phyloP scores from a whole-genome alignment of 441 rosid species.

The Rhodomyrtus psidioides region DNA sequence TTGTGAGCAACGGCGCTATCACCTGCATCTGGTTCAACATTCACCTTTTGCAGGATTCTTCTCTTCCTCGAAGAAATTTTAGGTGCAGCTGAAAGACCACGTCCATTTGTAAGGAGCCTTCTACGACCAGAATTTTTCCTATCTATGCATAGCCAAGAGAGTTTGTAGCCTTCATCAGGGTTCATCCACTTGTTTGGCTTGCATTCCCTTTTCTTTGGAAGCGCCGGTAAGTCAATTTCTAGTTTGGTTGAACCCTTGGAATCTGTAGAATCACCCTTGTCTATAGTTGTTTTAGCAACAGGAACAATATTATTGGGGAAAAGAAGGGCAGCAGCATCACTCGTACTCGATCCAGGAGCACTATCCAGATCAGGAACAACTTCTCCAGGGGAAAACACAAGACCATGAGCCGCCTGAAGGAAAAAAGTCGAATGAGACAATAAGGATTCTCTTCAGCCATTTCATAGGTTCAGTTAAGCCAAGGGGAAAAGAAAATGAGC shows the following conservation, averaged over 20 bases:
- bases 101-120: conserved; percentile 12
- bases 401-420: conserved; percentile 18
- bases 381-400: conserved; percentile 12
- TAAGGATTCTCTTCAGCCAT: neutral
- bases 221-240: conserved; percentile 21
- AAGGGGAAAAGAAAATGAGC: neutral
- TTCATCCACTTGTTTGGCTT: conserved; percentile 65
- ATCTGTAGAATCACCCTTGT: conserved; percentile 12
- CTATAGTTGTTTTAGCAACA: conserved; percentile 2
- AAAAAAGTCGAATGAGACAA: conserved; percentile 5
- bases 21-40: conserved; percentile 3
- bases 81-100: neutral
- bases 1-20: neutral
- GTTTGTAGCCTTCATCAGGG: conserved; percentile 65
- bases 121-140: conserved; percentile 22
- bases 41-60: conserved; percentile 14
- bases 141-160: conserved; percentile 27
- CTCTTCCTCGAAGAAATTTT: conserved; percentile 15
- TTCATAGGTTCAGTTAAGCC: neutral
- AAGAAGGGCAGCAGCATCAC: conserved; percentile 16
- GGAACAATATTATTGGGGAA: neutral
- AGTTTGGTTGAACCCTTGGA: conserved; percentile 17
- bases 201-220: conserved; percentile 47
- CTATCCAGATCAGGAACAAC: conserved; percentile 18
- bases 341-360: conserved; percentile 8